Base-by-base conservation (phyloP, 495 filamentous ascomycete genomes). In the Neurospora sp. region DNA sequence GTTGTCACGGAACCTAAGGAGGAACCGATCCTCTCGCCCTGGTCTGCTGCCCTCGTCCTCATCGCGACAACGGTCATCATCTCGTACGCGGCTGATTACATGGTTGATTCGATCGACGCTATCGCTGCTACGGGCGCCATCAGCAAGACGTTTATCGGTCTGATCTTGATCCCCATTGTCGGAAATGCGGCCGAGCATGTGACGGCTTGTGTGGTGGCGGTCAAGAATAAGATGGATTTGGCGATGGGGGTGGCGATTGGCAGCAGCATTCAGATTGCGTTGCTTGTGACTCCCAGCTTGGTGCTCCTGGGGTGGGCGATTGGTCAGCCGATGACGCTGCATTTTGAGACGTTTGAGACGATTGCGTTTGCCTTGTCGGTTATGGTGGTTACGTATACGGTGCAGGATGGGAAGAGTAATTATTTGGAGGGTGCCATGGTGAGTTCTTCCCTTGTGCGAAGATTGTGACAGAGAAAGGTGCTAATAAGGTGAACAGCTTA, bases 141-240 rank as follows among this genome's bases (percentile, higher is more conserved):
- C 85, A 94, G 90, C 84, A 96, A 96, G 80, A 97, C 92, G 4
- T 99, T 99, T 81, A 96, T 98, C 79, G 96, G 96, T 84, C 87
- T 99, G 70, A 91, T 99, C 74, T 86, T 99, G 42, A 92, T 99
- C 59, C 96, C 96, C 37, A 98, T 99, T 79, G 96, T 99, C 41
- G 96, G 96, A 73, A 99, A 99, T 78, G 96, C 96, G 2, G 96
- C 96, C 10, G 96, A 99, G 82, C 96, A 99, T 80, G 94, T 97
- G 46, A 98, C 96, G 9, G 96, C 96, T 14, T 91, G 94, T 46
- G 91, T 98, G 39, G 95, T 98, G 48, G 93, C 96, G 0, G 88
- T 91, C 77, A 97, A 97, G 84, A 87, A 96, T 82, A 99, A 99
- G 87, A 99, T 98, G 96, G 94, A 98, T 76, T 87, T 99, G 18